These are phyloP conservation scores for Xerophyta viscosa DNA, from an alignment of 106 monocot genomes.

Conservation along the genomic window DNA sequence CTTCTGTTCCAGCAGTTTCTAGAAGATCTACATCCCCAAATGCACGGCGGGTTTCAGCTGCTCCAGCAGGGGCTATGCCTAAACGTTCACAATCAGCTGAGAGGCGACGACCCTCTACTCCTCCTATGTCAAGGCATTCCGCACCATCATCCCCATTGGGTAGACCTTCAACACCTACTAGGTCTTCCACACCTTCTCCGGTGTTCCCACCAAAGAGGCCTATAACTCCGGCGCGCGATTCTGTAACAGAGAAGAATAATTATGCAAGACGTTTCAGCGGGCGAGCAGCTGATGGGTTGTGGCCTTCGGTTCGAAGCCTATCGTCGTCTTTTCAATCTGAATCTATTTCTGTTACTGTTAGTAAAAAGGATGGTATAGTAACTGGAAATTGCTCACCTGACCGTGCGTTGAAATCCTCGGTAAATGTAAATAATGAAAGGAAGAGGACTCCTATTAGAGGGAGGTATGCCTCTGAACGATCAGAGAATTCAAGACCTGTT, in stretches of 20 bases:
- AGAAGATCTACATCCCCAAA: slow-evolving; percentile 40
- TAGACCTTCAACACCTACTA: slow-evolving; percentile 22
- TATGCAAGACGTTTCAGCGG: slow-evolving; percentile 17
- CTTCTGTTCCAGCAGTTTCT: slow-evolving; percentile 2
- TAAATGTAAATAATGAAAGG: slow-evolving; percentile 27
- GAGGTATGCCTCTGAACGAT: slow-evolving; percentile 47
- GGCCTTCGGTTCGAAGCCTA: slow-evolving; percentile 81
- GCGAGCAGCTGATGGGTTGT: slow-evolving; percentile 46
- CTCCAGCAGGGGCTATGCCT: slow-evolving; percentile 3
- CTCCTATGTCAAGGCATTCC: slow-evolving; percentile 16
- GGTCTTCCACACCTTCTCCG: no score
- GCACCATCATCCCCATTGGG: slow-evolving; percentile 24
- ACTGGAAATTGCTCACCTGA: slow-evolving; percentile 14
- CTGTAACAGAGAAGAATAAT: slow-evolving; percentile 22
- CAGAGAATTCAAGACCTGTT: slow-evolving; percentile 53
- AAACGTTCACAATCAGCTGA: slow-evolving; percentile 68
- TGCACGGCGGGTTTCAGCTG: slow-evolving; percentile 6
- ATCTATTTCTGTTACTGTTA: slow-evolving; percentile 16
- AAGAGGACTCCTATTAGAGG: slow-evolving; percentile 55
- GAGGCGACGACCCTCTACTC: slow-evolving; percentile 40
- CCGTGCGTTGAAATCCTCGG: slow-evolving; percentile 25
- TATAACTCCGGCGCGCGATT: slow-evolving; percentile 45
- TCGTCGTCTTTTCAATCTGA: slow-evolving; percentile 72
- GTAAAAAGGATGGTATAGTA: slow-evolving; percentile 25
- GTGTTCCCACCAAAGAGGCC: slow-evolving; percentile 34